A percentile compares a stretch with the other conserved stretches of the same genome.
Conservation (phyloP, 257 asterid species). For the Verbascum thapsus region DNA sequence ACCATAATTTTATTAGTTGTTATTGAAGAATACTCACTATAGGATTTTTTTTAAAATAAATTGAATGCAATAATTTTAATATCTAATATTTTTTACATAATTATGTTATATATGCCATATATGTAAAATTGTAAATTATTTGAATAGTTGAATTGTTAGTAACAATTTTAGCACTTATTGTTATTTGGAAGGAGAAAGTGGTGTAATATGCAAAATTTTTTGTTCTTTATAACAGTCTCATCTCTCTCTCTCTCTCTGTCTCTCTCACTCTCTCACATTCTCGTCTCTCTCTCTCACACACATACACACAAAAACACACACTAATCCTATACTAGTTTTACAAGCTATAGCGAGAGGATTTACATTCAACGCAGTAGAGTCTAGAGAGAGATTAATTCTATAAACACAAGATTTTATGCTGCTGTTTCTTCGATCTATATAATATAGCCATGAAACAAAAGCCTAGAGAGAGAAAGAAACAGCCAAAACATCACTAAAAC, state of each 20-base stretch:
- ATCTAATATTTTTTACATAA: no score
- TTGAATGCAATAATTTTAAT: no score
- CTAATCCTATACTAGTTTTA: conserved; percentile 22
- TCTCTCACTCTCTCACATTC: conserved; percentile 31
- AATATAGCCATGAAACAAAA: conserved; percentile 25
- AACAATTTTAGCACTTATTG: conserved; percentile 30
- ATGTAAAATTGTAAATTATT: no score
- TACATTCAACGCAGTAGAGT: conserved; percentile 37
- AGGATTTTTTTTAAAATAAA: no score
- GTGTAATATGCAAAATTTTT: conserved; percentile 32
- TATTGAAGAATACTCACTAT: no score
- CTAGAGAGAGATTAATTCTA: conserved; percentile 37
- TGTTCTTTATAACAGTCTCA: conserved; percentile 36
- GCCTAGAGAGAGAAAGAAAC: conserved; percentile 37
- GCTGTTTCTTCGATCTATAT: no score
- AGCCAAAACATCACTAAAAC: no score
- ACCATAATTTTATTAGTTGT: no score
- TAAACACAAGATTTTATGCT: conserved; percentile 11
- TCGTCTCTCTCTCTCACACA: no score
- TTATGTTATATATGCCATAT: no score
- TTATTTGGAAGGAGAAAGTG: conserved; percentile 31
- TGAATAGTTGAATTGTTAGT: not conserved
- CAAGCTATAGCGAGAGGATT: conserved; percentile 31
- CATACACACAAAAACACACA: no score
- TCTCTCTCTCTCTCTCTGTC: conserved; percentile 23